These are phyloP conservation scores for Solanum gracilifrons DNA, from an alignment of 257 asterid genomes.

Conservation along the genomic window DNA sequence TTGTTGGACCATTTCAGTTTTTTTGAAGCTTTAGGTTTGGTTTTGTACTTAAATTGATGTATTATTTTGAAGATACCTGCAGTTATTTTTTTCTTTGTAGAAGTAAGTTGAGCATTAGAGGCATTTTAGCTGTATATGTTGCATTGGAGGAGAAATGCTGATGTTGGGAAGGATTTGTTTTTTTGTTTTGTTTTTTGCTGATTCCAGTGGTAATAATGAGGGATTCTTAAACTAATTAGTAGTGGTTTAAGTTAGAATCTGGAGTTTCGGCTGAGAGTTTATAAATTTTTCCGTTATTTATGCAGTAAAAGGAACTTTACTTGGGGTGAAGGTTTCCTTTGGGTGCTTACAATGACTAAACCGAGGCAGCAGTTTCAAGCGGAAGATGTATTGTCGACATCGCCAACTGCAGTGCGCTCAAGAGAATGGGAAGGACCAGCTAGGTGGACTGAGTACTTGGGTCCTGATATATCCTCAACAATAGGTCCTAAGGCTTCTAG, in stretches of 20 bases:
- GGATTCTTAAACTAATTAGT: not conserved
- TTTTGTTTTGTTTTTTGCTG: not conserved
- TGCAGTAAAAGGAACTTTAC: constrained; percentile 25
- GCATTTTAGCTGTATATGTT: not conserved
- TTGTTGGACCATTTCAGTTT: not conserved
- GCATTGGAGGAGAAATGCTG: not conserved
- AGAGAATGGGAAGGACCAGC: constrained; percentile 85
- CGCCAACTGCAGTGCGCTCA: constrained; percentile 51
- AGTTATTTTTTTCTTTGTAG: not conserved
- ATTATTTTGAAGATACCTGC: not conserved
- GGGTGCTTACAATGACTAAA: constrained; percentile 50
- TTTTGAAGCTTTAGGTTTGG: not conserved
- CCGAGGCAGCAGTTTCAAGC: constrained; percentile 57
- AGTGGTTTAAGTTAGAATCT: not conserved
- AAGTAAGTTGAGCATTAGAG: not conserved
- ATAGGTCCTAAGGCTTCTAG: constrained; percentile 16
- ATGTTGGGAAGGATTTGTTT: not conserved
- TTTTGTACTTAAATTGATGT: not conserved
- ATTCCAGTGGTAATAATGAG: not conserved
- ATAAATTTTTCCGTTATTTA: not conserved
- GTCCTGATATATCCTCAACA: constrained; percentile 51
- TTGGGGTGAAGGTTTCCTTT: constrained; percentile 9
- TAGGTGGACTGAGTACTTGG: constrained; percentile 94
- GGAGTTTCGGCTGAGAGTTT: not conserved
- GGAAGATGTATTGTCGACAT: constrained; percentile 55